phyloP scores from a whole-genome alignment of 2,329 filamentous ascomycete species.

The Monosporascus ibericus region DNA sequence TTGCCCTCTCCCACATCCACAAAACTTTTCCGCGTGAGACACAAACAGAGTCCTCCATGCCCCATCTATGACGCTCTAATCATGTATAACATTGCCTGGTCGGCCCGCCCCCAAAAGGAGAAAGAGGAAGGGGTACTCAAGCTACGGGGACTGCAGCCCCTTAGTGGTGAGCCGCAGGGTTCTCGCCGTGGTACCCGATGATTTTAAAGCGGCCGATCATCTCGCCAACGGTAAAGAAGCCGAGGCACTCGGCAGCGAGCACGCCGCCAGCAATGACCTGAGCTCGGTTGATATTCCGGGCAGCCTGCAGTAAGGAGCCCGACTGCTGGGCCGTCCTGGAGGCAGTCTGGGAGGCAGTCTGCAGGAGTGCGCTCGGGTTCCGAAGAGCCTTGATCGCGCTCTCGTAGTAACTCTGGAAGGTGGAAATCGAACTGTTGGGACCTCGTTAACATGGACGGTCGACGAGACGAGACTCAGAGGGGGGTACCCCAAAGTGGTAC shows the following conservation, averaged over 20 bases:
- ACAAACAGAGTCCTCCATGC: too few species aligned
- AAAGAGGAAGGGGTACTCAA: too few species aligned
- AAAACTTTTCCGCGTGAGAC: too few species aligned
- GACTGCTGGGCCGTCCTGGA: slow-evolving; percentile 44
- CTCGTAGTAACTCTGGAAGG: slow-evolving; percentile 84
- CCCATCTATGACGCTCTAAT: too few species aligned
- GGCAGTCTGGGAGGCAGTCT: slow-evolving; percentile 34
- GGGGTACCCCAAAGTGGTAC: slow-evolving; percentile 31
- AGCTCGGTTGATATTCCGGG: slow-evolving; percentile 64
- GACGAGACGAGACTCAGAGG: background rate
- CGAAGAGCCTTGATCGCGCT: slow-evolving; percentile 63
- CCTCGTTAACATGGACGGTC: slow-evolving; percentile 7
- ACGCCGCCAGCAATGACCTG: slow-evolving; percentile 72
- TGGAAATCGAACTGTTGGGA: slow-evolving; percentile 59
- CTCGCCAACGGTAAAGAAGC: slow-evolving; percentile 97
- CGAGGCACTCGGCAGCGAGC: slow-evolving; percentile 76
- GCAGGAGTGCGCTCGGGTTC: slow-evolving; percentile 58
- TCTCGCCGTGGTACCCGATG: slow-evolving; percentile 79
- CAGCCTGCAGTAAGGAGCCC: slow-evolving; percentile 29
- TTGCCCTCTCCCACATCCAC: too few species aligned
- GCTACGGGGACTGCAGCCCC: background rate
- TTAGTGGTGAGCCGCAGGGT: slow-evolving; percentile 54
- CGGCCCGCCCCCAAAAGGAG: too few species aligned
- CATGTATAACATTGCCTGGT: too few species aligned
- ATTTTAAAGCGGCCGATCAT: slow-evolving; percentile 95